Base-by-base conservation (phyloP, 2,329 filamentous ascomycete genomes). In the Malbranchea cinnamomea region DNA sequence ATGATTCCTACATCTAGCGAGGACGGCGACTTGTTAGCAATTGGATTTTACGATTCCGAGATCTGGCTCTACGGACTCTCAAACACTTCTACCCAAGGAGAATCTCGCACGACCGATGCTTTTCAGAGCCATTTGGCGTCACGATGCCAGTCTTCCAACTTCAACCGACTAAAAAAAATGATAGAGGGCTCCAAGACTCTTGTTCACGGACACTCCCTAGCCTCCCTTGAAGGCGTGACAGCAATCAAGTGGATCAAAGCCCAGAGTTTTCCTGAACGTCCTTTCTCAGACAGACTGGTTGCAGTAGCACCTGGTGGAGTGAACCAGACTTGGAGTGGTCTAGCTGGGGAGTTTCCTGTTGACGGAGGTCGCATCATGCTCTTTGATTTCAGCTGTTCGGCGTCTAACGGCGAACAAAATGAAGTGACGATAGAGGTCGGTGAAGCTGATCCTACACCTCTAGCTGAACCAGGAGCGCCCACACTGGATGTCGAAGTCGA, bases 41-140 rank as follows among this genome's bases (percentile, higher is more conserved):
- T 79, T 7, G 79, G 78, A 1, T 85, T 85, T 40, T 64, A 77
- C 34, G 72, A 70, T 9, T 74, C 68, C 33, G 72, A 81, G 14
- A 57, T 89, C 4, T 87, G 79, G 78, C 53, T 87, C 2, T 87
- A 87, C 49, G 80, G 80, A 15, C 59, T 87, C 16, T 80, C 81
- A 1, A 72, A 41, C 56, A 80, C 46, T 67, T 73, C 23, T 11
- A 26, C 16, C 13, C 29, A 32, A 22, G n/a, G 12, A 18, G 12
- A 14, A n/a, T n/a, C 15, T 14, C 13, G 19, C 4, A 23, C 4
- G 7, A 23, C 30, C 13, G 19, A 15, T 8, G 19, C 25, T 8
- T 10, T 9, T 4, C 23, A 14, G 16, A 18, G 13, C 1, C 10
- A 21, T 17, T 36, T 32, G 32, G n/a, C 38, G 31, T 35, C 41